Base-by-base conservation (phyloP, 2,329 filamentous ascomycete species). In the Mycosphaerella arachidis region DNA sequence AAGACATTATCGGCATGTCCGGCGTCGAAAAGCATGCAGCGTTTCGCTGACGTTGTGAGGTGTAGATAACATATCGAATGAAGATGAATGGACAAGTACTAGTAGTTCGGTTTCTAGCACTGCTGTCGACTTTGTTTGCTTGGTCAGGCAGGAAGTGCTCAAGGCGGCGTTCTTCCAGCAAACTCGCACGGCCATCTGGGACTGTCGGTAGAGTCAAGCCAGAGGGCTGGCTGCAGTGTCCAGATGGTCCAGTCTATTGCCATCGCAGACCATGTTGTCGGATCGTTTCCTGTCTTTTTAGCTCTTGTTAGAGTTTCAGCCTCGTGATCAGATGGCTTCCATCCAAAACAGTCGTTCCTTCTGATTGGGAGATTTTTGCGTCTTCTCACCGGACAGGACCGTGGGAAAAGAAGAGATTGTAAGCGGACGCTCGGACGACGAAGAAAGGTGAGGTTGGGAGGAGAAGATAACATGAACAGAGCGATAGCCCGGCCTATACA, bases 1-100 rank as follows among this genome's bases (percentile, higher is more conserved):
- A 6, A 13, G 48, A 31, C 18, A 46, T 45, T 10, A 31, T 31
- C 30, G n/a, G 48, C 48, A 29, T 30, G 13, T 16, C 50, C 50
- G 30, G 40, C 37, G 29, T 43, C 55, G 37, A 48, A 55, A 55
- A 60, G 58, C 53, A 40, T 57, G 46, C 46, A 56, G 54, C 54
- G 37, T 56, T 43, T 33, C 20, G 43, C 55, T 57, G 46, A 43
- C 20, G 20, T 52, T 13, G 30, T 46, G 37, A 46, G 45, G 54
- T 50, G 40, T 37, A 57, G 46, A 48, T 52, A 24, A 24, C 13
- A 56, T 50, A 54, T 37, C 27, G 43, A 48, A 50, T 48, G 30
- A 24, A 33, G 27, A 24, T 29, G 50, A 30, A 50, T 35, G n/a
- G 33, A 50, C 54, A 40, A 54, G 1, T 24, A 40, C 52, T 20